A percentile compares a stretch with the other conserved stretches of the same genome.
Conservation (phyloP, 352 stramenopile species). For the Phytophthora macrochlamydospora region DNA sequence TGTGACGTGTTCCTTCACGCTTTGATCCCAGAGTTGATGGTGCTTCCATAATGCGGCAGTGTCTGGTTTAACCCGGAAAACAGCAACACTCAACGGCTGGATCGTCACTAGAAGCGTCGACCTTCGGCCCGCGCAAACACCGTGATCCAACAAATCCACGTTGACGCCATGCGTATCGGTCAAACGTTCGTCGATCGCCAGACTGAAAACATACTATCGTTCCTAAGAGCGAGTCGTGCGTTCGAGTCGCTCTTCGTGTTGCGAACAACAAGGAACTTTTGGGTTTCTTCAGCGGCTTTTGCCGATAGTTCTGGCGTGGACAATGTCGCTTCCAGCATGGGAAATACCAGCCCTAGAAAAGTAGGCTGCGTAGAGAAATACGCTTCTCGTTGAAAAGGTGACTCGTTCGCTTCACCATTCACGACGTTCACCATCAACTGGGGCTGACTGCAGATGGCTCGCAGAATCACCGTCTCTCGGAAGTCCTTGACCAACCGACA, state of each 20-base stretch:
- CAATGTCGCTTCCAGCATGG: slow-evolving; percentile 73
- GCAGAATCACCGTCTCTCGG: slow-evolving; percentile 80
- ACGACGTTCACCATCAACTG: slow-evolving; percentile 78
- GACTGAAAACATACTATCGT: slow-evolving; percentile 89
- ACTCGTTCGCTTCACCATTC: slow-evolving; percentile 46
- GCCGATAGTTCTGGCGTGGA: slow-evolving; percentile 37
- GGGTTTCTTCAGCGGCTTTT: slow-evolving; percentile 37
- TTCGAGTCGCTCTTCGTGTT: slow-evolving; percentile 74
- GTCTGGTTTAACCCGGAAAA: slow-evolving; percentile 79
- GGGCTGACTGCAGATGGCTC: slow-evolving; percentile 77
- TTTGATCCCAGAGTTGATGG: slow-evolving; percentile 87
- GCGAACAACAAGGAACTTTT: slow-evolving; percentile 80
- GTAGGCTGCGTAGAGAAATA: slow-evolving; percentile 61
- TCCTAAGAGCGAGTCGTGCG: slow-evolving; percentile 75
- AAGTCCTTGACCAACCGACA: slow-evolving; percentile 90
- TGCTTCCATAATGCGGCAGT: slow-evolving; percentile 73
- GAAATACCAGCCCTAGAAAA: slow-evolving; percentile 85
- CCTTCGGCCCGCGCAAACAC: slow-evolving; percentile 66
- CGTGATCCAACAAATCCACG: slow-evolving; percentile 71
- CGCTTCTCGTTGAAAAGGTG: slow-evolving; percentile 28
- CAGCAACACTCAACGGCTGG: slow-evolving; percentile 50
- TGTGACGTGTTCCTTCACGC: slow-evolving; percentile 87
- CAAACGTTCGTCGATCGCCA: slow-evolving; percentile 56
- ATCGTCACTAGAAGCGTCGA: slow-evolving; percentile 76
- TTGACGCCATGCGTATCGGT: slow-evolving; percentile 46